A percentile compares a stretch with the other conserved stretches of the same genome.
Conservation (phyloP, 495 filamentous ascomycete species). For the Umbilicaria muhlenbergii region DNA sequence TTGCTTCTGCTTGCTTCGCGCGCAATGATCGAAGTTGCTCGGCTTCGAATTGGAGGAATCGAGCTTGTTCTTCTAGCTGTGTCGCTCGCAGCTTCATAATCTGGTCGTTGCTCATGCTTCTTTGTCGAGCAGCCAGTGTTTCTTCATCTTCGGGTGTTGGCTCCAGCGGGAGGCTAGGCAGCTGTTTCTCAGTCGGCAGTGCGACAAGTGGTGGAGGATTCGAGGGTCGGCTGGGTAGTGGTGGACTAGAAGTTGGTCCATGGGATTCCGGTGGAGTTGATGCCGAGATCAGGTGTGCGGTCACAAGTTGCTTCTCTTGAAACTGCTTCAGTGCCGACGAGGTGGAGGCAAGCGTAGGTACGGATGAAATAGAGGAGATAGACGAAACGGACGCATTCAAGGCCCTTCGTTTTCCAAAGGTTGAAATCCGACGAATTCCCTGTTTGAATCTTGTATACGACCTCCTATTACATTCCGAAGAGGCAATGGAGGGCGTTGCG, state of each 20-base stretch:
- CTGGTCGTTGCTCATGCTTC: constrained; percentile 6
- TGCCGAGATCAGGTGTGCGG: too few relatives aligned
- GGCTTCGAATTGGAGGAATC: constrained; percentile 13
- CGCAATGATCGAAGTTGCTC: constrained; percentile 12
- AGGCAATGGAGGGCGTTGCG: constrained; percentile 1
- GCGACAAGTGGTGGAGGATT: constrained; percentile 1
- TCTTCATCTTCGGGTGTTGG: not conserved
- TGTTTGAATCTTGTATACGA: constrained; percentile 11
- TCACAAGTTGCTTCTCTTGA: too few relatives aligned
- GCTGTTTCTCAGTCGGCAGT: too few relatives aligned
- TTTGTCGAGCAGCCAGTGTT: constrained; percentile 4
- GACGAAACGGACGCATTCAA: constrained; percentile 1
- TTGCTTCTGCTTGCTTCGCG: constrained; percentile 5
- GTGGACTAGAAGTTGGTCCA: not conserved
- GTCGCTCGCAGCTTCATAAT: constrained; percentile 10
- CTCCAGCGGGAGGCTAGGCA: too few relatives aligned
- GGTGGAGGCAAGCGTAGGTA: too few relatives aligned
- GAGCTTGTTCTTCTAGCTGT: constrained; percentile 15
- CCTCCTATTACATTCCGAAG: constrained; percentile 9
- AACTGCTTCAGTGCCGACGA: too few relatives aligned
- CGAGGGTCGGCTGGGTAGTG: constrained; percentile 3
- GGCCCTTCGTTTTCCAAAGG: constrained; percentile 10
- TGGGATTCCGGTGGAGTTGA: too few relatives aligned
- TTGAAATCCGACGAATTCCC: constrained; percentile 12
- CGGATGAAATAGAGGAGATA: too few relatives aligned